phyloP scores from a whole-genome alignment of 2,329 filamentous ascomycete species.

The Ilyonectria destructans region DNA sequence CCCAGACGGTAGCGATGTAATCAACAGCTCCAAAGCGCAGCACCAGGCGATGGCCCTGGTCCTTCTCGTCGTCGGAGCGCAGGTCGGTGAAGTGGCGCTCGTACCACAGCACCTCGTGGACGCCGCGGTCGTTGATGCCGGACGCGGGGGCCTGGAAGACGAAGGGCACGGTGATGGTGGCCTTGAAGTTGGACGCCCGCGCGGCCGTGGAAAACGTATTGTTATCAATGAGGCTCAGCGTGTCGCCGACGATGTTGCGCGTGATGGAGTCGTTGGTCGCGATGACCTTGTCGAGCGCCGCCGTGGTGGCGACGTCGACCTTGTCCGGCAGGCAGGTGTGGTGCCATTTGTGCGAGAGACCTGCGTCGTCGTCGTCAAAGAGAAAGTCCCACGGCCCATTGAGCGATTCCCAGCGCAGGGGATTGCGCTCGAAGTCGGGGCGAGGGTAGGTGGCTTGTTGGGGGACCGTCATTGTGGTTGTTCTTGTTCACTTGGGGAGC shows the following conservation, averaged over 20 bases:
- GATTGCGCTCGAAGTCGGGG: conserved; percentile 73
- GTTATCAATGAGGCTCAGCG: conserved; percentile 63
- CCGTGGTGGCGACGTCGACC: conserved; percentile 50
- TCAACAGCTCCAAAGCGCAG: conserved; percentile 75
- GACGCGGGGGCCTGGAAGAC: conserved; percentile 78
- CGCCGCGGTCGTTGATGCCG: conserved; percentile 73
- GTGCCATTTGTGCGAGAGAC: conserved; percentile 70
- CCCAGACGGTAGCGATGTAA: conserved; percentile 73
- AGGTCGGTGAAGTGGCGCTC: conserved; percentile 69
- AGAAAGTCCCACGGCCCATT: conserved; percentile 77
- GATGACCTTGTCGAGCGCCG: conserved; percentile 54
- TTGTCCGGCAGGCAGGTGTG: conserved; percentile 64
- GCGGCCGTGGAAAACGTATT: conserved; percentile 57
- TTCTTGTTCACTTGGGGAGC: neutral
- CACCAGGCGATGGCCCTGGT: conserved; percentile 61
- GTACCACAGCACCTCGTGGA: conserved; percentile 80
- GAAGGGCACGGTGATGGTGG: conserved; percentile 74
- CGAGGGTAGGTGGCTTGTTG: conserved; percentile 67
- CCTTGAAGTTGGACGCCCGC: conserved; percentile 59
- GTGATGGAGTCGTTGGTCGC: conserved; percentile 54
- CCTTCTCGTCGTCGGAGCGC: conserved; percentile 60
- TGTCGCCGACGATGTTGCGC: conserved; percentile 66
- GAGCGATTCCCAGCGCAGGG: conserved; percentile 72
- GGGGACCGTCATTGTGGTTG: conserved; percentile 39
- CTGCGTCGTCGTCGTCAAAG: conserved; percentile 77